These are phyloP conservation scores for Diaporthe citriasiana DNA, from an alignment of 2,329 filamentous ascomycete genomes.

Conservation along the genomic window DNA sequence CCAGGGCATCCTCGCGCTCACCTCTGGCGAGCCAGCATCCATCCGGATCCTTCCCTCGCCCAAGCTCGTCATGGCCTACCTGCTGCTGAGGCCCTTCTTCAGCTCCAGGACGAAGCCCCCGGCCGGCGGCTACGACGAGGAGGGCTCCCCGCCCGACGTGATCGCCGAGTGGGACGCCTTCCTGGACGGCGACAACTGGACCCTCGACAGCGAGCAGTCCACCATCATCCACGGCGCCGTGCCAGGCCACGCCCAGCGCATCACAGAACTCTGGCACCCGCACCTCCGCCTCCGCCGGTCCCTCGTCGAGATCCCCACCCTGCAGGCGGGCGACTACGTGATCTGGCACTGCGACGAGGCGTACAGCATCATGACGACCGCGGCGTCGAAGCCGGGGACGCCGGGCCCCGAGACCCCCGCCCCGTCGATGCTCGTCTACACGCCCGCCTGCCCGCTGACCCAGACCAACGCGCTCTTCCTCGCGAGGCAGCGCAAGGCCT, in stretches of 20 bases:
- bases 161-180: conserved; percentile 64
- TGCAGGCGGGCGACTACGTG: conserved; percentile 70
- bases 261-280: conserved; percentile 71
- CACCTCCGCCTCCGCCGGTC: conserved; percentile 67
- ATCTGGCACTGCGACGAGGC: conserved; percentile 71
- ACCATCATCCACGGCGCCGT: conserved; percentile 72
- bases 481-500: conserved; percentile 70
- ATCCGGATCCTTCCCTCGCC: conserved; percentile 63
- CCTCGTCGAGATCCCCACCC: conserved; percentile 67
- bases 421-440: conserved; percentile 66
- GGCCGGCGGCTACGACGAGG: conserved; percentile 46
- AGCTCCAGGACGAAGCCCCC: conserved; percentile 60
- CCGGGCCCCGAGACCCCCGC: conserved; percentile 48
- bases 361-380: conserved; percentile 65
- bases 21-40: conserved; percentile 63
- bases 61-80: conserved; percentile 63
- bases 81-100: conserved; percentile 67
- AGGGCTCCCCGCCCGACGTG: conserved; percentile 50
- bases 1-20: conserved; percentile 69
- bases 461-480: conserved; percentile 71
- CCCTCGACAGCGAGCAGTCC: conserved; percentile 62
- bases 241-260: conserved; percentile 69
- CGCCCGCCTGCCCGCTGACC: conserved; percentile 68
- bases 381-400: conserved; percentile 52
- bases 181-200: conserved; percentile 62